Conservation (phyloP, 225 moss, liverwort and hornwort genomes). For the Polytrichum commune region DNA sequence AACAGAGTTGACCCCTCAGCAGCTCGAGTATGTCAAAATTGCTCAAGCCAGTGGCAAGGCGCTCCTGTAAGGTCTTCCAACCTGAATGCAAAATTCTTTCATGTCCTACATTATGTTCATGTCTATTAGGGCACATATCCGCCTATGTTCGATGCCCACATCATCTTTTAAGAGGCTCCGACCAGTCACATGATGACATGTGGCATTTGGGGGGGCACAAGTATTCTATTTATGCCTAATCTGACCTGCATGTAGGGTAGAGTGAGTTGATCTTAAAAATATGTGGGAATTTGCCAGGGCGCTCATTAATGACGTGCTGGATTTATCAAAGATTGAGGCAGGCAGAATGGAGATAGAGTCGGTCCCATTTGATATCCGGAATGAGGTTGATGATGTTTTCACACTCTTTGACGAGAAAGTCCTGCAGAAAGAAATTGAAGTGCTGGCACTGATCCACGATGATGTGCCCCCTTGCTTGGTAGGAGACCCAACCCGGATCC, state of each 20-base stretch:
- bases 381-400: slow-evolving; percentile 65
- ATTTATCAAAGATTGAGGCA: slow-evolving; percentile 82
- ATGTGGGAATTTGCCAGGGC: slow-evolving; percentile 27
- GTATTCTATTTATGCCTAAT: too few relatives aligned
- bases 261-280: not conserved
- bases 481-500: slow-evolving; percentile 68
- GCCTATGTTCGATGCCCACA: too few relatives aligned
- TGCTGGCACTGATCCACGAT: slow-evolving; percentile 66
- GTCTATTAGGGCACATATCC: too few relatives aligned
- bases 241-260: too few relatives aligned
- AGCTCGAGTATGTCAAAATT: slow-evolving; percentile 68
- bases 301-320: slow-evolving; percentile 79
- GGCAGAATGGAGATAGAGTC: slow-evolving; percentile 82
- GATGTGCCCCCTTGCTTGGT: slow-evolving; percentile 46
- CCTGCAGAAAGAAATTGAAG: slow-evolving; percentile 56
- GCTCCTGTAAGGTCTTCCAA: slow-evolving; percentile 40
- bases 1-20: slow-evolving; percentile 54
- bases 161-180: too few relatives aligned
- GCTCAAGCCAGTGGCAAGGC: slow-evolving; percentile 78
- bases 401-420: slow-evolving; percentile 63
- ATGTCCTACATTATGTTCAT: too few relatives aligned
- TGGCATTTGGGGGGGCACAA: too few relatives aligned
- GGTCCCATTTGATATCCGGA: slow-evolving; percentile 62
- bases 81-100: too few relatives aligned
- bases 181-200: too few relatives aligned